Percentiles rank a stretch among this genome's conserved stretches.
phyloP scores from a whole-genome alignment of 2,329 filamentous ascomycete genomes.

The Xylariaceae sp. region DNA sequence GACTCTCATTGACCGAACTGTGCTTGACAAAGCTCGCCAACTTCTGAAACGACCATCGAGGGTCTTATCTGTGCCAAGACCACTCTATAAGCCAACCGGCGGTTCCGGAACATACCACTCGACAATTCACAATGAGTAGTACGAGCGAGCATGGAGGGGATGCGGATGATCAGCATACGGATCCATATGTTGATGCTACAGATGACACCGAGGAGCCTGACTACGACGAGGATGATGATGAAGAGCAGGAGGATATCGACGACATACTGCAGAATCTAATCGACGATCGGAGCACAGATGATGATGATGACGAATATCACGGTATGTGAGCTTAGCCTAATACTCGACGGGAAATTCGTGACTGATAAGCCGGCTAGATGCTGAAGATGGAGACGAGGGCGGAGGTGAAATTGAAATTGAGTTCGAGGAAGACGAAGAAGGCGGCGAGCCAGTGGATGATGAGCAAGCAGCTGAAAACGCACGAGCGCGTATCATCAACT shows the following conservation, averaged over 20 bases:
- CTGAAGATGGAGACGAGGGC: constrained; percentile 30
- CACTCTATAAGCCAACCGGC: constrained; percentile 4
- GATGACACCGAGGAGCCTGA: constrained; percentile 22
- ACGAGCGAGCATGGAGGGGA: constrained; percentile 20
- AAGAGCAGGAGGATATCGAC: constrained; percentile 23
- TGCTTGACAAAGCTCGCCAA: no score
- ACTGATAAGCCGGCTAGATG: constrained; percentile 16
- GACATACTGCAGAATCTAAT: no score
- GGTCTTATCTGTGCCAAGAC: constrained; percentile 12
- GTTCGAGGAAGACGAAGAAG: constrained; percentile 23
- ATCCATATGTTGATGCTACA: constrained; percentile 25
- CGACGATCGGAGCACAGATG: constrained; percentile 5
- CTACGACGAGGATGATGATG: constrained; percentile 21
- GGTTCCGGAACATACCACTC: constrained; percentile 2
- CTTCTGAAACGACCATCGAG: background rate
- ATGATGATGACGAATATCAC: constrained; percentile 30
- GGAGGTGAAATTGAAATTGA: constrained; percentile 28
- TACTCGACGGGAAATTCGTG: no score
- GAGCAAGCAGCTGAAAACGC: constrained; percentile 17
- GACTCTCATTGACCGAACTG: no score
- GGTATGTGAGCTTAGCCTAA: constrained; percentile 16
- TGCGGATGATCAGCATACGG: constrained; percentile 15
- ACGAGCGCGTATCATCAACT: constrained; percentile 21
- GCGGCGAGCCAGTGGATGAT: constrained; percentile 3
- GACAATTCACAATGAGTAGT: constrained; percentile 18